phyloP scores from a whole-genome alignment of 2,329 filamentous ascomycete genomes.

The Stagonosporopsis chrysanthemi region DNA sequence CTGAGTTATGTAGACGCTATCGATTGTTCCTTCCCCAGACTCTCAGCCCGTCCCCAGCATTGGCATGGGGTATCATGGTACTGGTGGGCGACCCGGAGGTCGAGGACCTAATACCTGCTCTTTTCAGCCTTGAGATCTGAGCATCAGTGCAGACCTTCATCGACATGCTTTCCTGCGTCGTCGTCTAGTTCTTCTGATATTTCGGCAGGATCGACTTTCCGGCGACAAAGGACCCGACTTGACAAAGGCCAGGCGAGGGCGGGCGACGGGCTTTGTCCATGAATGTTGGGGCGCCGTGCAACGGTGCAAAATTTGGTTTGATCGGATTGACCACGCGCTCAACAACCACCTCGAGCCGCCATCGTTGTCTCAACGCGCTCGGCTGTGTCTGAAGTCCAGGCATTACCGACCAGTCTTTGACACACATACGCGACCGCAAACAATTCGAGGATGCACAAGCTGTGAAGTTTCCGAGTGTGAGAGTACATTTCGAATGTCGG shows the following conservation, averaged over 20 bases:
- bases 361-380: constrained; percentile 4
- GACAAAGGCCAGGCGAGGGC: neutral
- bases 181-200: neutral
- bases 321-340: constrained; percentile 4
- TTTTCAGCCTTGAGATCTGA: neutral
- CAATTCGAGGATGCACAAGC: neutral
- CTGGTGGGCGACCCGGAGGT: neutral
- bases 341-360: constrained; percentile 2
- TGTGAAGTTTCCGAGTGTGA: neutral
- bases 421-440: constrained; percentile 13
- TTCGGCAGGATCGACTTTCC: neutral
- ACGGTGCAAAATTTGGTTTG: constrained; percentile 2
- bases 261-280: neutral
- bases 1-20: constrained; percentile 8
- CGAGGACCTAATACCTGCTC: neutral
- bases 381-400: constrained; percentile 6
- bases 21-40: constrained; percentile 13
- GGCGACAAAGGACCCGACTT: neutral
- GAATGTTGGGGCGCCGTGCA: neutral
- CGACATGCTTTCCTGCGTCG: neutral
- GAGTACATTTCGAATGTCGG: neutral
- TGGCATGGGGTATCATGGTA: constrained; percentile 5
- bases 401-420: constrained; percentile 4
- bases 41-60: constrained; percentile 8
- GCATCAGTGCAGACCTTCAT: neutral